phyloP scores from a whole-genome alignment of 352 stramenopile species.

The Pythium plurisporium region DNA sequence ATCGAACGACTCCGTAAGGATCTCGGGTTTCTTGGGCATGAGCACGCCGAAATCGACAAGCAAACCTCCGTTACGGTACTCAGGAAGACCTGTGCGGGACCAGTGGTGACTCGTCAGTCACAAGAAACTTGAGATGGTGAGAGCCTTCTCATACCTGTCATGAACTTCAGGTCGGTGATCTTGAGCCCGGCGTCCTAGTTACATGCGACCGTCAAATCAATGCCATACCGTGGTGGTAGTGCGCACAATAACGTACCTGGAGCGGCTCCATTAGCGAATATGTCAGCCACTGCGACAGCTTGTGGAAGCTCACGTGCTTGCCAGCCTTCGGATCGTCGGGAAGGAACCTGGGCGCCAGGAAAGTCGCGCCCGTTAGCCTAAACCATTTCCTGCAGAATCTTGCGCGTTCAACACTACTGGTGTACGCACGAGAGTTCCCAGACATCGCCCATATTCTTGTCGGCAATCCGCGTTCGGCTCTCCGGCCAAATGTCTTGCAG shows the following conservation, averaged over 20 bases:
- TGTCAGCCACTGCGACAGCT: slow-evolving; percentile 86
- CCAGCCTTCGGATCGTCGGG: slow-evolving; percentile 37
- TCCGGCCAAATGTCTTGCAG: slow-evolving; percentile 83
- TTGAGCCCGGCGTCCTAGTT: slow-evolving; percentile 67
- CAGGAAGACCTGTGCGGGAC: slow-evolving; percentile 42
- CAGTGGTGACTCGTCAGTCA: too few relatives aligned
- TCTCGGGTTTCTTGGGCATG: slow-evolving; percentile 52
- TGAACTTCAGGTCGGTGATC: slow-evolving; percentile 71
- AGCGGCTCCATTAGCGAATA: slow-evolving; percentile 87
- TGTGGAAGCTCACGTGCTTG: slow-evolving; percentile 85
- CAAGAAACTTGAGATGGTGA: neutral
- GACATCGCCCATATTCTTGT: slow-evolving; percentile 82
- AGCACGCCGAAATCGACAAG: slow-evolving; percentile 80
- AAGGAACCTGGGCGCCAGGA: slow-evolving; percentile 38
- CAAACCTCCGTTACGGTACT: slow-evolving; percentile 83
- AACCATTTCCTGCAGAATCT: too few relatives aligned
- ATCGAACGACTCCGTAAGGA: slow-evolving; percentile 53
- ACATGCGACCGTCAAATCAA: too few relatives aligned
- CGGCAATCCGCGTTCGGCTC: slow-evolving; percentile 62
- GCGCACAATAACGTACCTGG: slow-evolving; percentile 25
- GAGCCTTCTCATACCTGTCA: slow-evolving; percentile 26
- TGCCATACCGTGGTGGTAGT: too few relatives aligned
- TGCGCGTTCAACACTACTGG: neutral
- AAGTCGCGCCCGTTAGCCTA: too few relatives aligned
- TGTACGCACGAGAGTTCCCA: slow-evolving; percentile 63